Base-by-base conservation (phyloP, 179 eudicot species). In the Heliamphora pulchella region DNA sequence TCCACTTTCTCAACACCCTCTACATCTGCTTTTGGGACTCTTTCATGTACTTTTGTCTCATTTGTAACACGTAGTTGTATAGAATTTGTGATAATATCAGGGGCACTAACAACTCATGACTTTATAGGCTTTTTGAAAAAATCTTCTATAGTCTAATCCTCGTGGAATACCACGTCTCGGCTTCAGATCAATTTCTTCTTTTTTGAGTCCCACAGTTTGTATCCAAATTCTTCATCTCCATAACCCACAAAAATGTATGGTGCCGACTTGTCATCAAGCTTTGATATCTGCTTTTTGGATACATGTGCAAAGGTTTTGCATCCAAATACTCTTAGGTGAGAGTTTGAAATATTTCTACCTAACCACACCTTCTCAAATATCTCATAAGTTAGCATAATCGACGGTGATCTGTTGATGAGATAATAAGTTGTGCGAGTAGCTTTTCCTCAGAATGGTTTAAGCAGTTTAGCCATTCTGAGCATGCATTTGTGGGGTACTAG, bases 271-370 rank as follows among this genome's bases (percentile, higher is more conserved):
- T 17, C 4, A 57, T 74, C 79, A 18, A 82, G 62, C 82, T 79
- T 83, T 0, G 43, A 41, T 20, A 58, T 70, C 43, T 68, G 55
- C 31, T 31, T 31, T 31, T 31, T 31, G 31, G 31, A 31, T 31
- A 31, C 31, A 31, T 31, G 31, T 0, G 51, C 62, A 46, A 72
- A 78, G 1, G 81, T 61, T 18, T 63, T 15, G 46, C 81, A 83
- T 11, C 74, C 74, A 61, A 83, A 79, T 4, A 79, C 79, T 7
- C 18, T 68, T 41, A 81, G 11, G 17, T 69, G 61, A 8, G 77
- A 48, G 8, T 70, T 57, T 0, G 75, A 69, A 4, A 54, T 3
- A 20, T 81, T 55, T 11, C 10, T 53, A 11, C 57, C 8, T 6
- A 11, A 53, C 61, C 64, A 59, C 3, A 59, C 20, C n/a, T 59